Percentiles rank a stretch among this genome's conserved stretches.
Evolutionary conservation across 352 stramenopile species (phyloP).

Genomic region (Phytophthora tubulina): DNA sequence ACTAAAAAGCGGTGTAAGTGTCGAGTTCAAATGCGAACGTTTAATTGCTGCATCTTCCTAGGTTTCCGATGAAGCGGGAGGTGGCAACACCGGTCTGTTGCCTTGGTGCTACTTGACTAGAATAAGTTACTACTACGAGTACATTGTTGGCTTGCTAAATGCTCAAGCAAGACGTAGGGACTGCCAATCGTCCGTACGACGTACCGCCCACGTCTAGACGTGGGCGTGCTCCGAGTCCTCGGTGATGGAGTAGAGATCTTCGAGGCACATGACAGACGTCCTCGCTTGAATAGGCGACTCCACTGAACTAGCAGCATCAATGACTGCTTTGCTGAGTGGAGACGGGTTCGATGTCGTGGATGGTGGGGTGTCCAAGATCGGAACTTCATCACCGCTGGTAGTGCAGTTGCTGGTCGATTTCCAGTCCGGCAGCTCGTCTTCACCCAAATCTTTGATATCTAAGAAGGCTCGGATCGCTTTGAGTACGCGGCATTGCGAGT

Average conservation of each 20-base stretch:
- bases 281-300: constrained; percentile 37
- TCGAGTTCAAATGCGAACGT: constrained; percentile 6
- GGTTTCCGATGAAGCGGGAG: constrained; percentile 11
- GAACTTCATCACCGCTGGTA: constrained; percentile 26
- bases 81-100: not conserved
- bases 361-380: constrained; percentile 34
- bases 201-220: constrained; percentile 20
- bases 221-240: constrained; percentile 54
- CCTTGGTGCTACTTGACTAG: constrained; percentile 2
- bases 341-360: constrained; percentile 14
- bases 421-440: constrained; percentile 36
- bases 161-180: constrained; percentile 8
- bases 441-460: constrained; percentile 40
- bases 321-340: constrained; percentile 8
- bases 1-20: constrained; percentile 9
- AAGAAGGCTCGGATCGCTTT: constrained; percentile 62
- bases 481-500: constrained; percentile 57
- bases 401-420: constrained; percentile 31
- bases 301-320: constrained; percentile 11
- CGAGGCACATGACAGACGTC: constrained; percentile 43
- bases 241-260: constrained; percentile 69
- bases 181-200: constrained; percentile 13
- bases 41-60: constrained; percentile 25
- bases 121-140: constrained; percentile 27
- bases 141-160: not conserved